Conservation (phyloP, 257 asterid genomes). For the Nicotiana noctiflora region DNA sequence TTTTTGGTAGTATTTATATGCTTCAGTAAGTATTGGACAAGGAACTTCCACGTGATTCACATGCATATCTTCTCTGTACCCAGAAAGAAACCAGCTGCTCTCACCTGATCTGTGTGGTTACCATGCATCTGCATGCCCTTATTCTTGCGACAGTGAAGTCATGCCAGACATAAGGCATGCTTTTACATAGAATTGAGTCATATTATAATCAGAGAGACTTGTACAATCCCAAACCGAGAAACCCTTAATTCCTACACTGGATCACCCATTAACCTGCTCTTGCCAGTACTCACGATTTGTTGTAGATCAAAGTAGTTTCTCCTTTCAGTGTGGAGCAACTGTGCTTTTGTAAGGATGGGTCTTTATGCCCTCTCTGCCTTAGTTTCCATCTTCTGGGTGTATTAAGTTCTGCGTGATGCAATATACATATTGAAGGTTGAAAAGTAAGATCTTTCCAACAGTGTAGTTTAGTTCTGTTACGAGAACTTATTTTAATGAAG, state of each 20-base stretch:
- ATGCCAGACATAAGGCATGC: neutral
- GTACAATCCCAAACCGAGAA: neutral
- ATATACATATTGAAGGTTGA: neutral
- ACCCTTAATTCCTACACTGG: neutral
- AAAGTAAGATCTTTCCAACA: neutral
- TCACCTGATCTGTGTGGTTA: neutral
- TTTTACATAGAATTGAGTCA: neutral
- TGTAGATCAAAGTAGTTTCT: neutral
- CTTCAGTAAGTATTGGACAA: neutral
- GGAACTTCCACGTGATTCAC: neutral
- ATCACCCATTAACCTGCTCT: neutral
- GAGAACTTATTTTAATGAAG: neutral
- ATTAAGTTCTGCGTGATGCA: neutral
- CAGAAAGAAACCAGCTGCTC: neutral
- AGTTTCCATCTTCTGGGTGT: no score
- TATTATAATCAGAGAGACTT: neutral
- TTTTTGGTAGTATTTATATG: neutral
- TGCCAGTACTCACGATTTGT: neutral
- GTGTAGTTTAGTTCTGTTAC: neutral
- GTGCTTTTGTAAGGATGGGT: no score
- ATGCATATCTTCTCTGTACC: neutral
- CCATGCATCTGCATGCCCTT: neutral
- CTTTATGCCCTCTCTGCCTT: no score
- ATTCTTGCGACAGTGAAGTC: neutral
- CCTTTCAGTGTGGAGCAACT: neutral